Percentiles rank a stretch among this genome's conserved stretches.
phyloP scores from a whole-genome alignment of 1,284 basidiomycete species.

The Prillingera fragicola region DNA sequence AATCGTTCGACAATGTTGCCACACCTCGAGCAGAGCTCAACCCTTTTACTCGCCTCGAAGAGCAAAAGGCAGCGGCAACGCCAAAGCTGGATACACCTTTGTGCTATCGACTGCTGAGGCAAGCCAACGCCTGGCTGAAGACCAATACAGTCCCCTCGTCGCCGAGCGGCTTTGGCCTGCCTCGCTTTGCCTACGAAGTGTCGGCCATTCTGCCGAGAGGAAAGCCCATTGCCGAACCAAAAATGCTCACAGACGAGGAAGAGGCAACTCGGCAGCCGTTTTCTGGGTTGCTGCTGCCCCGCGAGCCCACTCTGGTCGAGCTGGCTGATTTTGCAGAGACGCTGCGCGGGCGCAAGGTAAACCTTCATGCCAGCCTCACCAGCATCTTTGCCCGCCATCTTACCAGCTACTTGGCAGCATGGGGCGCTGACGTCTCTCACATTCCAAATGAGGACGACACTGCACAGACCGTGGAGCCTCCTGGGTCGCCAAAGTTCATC shows the following conservation, averaged over 20 bases:
- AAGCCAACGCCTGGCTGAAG: constrained; percentile 60
- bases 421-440: constrained; percentile 87
- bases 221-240: constrained; percentile 39
- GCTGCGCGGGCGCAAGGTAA: constrained; percentile 71
- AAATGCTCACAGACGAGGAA: constrained; percentile 49
- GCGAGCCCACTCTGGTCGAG: constrained; percentile 71
- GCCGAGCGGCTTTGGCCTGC: constrained; percentile 27
- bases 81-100: constrained; percentile 62
- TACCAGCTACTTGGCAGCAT: constrained; percentile 82
- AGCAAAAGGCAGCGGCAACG: constrained; percentile 38
- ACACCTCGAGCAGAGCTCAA: constrained; percentile 43
- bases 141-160: constrained; percentile 35
- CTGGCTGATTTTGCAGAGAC: constrained; percentile 71
- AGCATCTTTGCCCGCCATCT: constrained; percentile 84
- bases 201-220: constrained; percentile 44
- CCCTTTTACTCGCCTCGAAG: constrained; percentile 34
- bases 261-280: constrained; percentile 52
- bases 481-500: constrained; percentile 53
- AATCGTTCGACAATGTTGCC: constrained; percentile 22
- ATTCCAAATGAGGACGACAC: constrained; percentile 54
- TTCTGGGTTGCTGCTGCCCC: constrained; percentile 53
- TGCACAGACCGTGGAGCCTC: background rate
- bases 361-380: constrained; percentile 70
- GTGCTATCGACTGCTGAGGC: constrained; percentile 60
- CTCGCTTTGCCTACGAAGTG: constrained; percentile 45